These are phyloP conservation scores for Pyricularia pennisetigena DNA, from an alignment of 2,329 filamentous ascomycete genomes.

Conservation along the genomic window DNA sequence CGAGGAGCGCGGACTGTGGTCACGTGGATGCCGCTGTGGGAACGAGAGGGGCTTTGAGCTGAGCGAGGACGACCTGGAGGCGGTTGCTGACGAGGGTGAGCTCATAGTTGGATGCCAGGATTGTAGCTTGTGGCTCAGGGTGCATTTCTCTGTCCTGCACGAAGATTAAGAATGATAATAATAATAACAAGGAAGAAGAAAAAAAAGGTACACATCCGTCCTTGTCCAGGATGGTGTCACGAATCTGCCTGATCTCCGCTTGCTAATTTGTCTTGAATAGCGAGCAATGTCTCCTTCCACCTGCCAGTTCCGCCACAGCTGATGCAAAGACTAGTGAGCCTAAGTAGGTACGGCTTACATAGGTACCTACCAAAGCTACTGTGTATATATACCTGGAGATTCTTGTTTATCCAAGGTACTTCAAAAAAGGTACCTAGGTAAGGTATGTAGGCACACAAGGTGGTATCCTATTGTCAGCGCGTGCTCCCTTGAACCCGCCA, in stretches of 20 bases:
- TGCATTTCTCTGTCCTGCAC: conserved; percentile 49
- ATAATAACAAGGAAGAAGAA: too few relatives aligned
- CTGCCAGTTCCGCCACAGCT: neutral
- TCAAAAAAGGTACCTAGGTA: too few relatives aligned
- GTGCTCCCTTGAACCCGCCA: neutral
- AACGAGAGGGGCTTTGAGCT: conserved; percentile 51
- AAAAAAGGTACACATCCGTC: too few relatives aligned
- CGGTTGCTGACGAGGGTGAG: conserved; percentile 42
- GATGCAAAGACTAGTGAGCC: too few relatives aligned
- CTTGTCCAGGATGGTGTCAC: too few relatives aligned
- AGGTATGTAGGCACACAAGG: neutral
- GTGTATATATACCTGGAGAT: too few relatives aligned
- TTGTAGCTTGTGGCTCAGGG: conserved; percentile 56
- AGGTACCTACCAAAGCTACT: too few relatives aligned
- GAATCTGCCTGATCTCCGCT: too few relatives aligned
- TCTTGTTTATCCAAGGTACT: too few relatives aligned
- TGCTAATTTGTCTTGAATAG: neutral
- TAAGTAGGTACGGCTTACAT: too few relatives aligned
- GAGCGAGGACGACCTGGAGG: conserved; percentile 48
- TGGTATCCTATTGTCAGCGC: neutral
- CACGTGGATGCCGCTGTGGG: conserved; percentile 51
- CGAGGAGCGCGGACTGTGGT: conserved; percentile 37
- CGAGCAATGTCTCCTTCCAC: neutral
- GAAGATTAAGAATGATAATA: conserved; percentile 1
- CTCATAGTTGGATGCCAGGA: conserved; percentile 55